Base-by-base conservation (phyloP, 768 basidiomycete species). In the Mycena metata region DNA sequence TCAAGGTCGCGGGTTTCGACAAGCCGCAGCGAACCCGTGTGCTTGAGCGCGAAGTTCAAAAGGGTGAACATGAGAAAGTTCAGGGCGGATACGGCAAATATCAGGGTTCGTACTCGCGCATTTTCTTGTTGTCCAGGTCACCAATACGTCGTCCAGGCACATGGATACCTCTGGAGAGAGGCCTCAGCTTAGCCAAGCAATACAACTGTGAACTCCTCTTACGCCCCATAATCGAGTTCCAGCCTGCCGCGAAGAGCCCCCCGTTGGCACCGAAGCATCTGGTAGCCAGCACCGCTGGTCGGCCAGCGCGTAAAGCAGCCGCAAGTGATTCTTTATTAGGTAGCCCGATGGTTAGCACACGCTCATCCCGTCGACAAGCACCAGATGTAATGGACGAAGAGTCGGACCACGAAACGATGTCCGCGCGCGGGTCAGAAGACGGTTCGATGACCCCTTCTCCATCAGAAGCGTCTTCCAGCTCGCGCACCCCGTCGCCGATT, bases 11-110 rank as follows among this genome's bases (percentile, higher is more conserved):
- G 33, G 98, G 97, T 12, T 99, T 99, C 74, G 98, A 99, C 83
- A 99, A 99, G 79, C 98, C 98, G 1, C 98, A 99, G 78, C 86
- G 98, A 55, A 99, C 98, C 66, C 91, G 98, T 61, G 96, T 99
- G 17, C 87, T 99, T 49, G 98, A 99, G 80, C 89, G 98, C 72
- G 98, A 99, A 81, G 91, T 99, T 9, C 98, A 99, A 79, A 99
- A 99, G 78, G 98, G 96, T 30, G 94, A 96, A 74, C 98, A 99
- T 79, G 97, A 99, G 81, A 99, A 99, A 79, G 96, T 99, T 0
- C 98, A 99, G 79, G 98, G 98, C 24, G 98, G 98, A 3, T 99
- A 99, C 79, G 98, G 98, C 73, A 99, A 99, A 81, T 99, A 99
- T 78, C 98, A 99, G 86, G 98, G 98, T 96, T 57, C 69, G 87